phyloP scores from a whole-genome alignment of 2,329 filamentous ascomycete species.

The Claviceps lovelessii region DNA sequence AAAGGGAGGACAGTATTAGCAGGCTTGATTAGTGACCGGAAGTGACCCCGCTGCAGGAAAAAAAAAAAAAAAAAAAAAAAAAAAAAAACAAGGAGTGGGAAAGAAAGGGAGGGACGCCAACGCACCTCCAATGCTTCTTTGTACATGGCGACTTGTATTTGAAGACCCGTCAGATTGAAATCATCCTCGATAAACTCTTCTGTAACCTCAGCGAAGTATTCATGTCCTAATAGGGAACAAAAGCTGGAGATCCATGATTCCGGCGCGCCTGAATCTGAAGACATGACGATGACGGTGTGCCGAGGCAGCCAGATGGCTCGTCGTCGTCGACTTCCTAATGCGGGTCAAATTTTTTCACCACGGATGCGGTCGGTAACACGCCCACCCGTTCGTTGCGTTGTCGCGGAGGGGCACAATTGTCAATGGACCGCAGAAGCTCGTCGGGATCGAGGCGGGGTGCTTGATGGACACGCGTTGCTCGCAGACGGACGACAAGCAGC shows the following conservation, averaged over 20 bases:
- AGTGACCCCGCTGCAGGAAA: neutral
- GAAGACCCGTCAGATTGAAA: slow-evolving; percentile 93
- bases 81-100: neutral
- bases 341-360: neutral
- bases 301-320: neutral
- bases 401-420: slow-evolving; percentile 2
- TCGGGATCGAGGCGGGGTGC: slow-evolving; percentile 2
- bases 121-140: slow-evolving; percentile 84
- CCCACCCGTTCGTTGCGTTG: neutral
- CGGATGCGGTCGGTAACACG: neutral
- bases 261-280: slow-evolving; percentile 44
- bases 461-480: slow-evolving; percentile 1
- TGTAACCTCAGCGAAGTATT: slow-evolving; percentile 97
- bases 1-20: neutral
- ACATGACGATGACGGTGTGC: slow-evolving; percentile 27
- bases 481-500: neutral
- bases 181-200: slow-evolving; percentile 99
- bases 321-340: slow-evolving; percentile 2
- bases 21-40: neutral
- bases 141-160: slow-evolving; percentile 94
- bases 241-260: slow-evolving; percentile 99
- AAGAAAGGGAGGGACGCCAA: neutral
- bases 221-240: slow-evolving; percentile 86
- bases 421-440: neutral
- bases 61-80: neutral